phyloP scores from a whole-genome alignment of 1,139 yeast species.

The Suhomyces anneliseae region DNA sequence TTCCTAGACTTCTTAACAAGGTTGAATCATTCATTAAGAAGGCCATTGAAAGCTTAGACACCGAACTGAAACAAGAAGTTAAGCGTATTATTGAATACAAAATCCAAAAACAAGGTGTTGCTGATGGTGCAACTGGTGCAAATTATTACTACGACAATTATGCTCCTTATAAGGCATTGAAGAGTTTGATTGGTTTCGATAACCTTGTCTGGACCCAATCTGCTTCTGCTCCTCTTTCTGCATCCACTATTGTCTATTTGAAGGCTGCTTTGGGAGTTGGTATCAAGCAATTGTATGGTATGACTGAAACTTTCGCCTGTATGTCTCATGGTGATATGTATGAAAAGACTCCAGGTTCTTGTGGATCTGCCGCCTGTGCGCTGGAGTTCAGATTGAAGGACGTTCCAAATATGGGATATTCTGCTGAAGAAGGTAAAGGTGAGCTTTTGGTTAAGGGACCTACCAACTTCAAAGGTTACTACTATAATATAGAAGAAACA shows the following conservation, averaged over 20 bases:
- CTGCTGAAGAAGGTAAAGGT: conserved; percentile 38
- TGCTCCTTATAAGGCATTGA: conserved; percentile 13
- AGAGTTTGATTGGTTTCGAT: conserved; percentile 19
- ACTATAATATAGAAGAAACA: conserved; percentile 56
- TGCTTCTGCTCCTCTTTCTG: conserved; percentile 23
- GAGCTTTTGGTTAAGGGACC: conserved; percentile 71
- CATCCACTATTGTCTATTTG: conserved; percentile 18
- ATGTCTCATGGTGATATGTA: conserved; percentile 12
- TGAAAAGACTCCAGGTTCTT: conserved; percentile 20
- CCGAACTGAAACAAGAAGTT: conserved; percentile 5
- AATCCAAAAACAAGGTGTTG: conserved; percentile 10
- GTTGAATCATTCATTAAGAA: conserved; percentile 26
- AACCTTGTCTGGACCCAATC: conserved; percentile 21
- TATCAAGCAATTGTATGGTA: conserved; percentile 20
- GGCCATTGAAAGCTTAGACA: conserved; percentile 8
- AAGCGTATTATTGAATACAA: conserved; percentile 16
- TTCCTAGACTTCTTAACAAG: conserved; percentile 41
- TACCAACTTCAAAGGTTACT: conserved; percentile 61
- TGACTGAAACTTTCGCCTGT: conserved; percentile 22
- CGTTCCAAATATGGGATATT: conserved; percentile 64
- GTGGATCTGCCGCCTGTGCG: conserved; percentile 13
- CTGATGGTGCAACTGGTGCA: conserved; percentile 15
- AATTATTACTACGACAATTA: conserved; percentile 9
- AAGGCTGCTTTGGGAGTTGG: conserved; percentile 21
- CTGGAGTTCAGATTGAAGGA: conserved; percentile 35